A percentile compares a stretch with the other conserved stretches of the same genome.
phyloP scores from a whole-genome alignment of 352 stramenopile species.

The Phytophthora agathidicida region DNA sequence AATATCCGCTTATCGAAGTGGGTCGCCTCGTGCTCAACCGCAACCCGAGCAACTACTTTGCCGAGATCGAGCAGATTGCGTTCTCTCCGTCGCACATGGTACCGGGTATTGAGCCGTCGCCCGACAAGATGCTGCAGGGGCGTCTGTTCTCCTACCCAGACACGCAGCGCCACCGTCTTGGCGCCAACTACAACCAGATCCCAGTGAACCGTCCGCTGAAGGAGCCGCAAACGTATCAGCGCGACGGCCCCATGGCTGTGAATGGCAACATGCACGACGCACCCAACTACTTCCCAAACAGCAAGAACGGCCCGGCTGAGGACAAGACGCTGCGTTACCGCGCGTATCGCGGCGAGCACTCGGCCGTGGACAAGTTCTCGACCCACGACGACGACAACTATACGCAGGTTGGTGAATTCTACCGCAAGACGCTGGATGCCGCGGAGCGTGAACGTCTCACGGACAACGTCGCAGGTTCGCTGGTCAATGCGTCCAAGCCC shows the following conservation, averaged over 20 bases:
- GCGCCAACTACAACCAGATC: slow-evolving; percentile 91
- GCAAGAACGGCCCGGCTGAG: slow-evolving; percentile 58
- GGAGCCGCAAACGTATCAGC: slow-evolving; percentile 77
- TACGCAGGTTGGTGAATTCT: slow-evolving; percentile 84
- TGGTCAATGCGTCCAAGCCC: slow-evolving; percentile 77
- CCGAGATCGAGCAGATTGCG: slow-evolving; percentile 93
- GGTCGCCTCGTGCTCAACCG: slow-evolving; percentile 90
- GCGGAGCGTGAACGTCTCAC: slow-evolving; percentile 79
- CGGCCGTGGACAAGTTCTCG: slow-evolving; percentile 64
- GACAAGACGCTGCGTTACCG: slow-evolving; percentile 32
- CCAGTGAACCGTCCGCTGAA: slow-evolving; percentile 89
- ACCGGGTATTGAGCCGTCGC: slow-evolving; percentile 86
- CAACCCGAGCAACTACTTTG: slow-evolving; percentile 94
- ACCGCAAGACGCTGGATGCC: slow-evolving; percentile 77
- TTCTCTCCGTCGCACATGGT: slow-evolving; percentile 93
- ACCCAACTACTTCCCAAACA: slow-evolving; percentile 93
- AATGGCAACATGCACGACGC: slow-evolving; percentile 71
- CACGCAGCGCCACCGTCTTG: slow-evolving; percentile 88
- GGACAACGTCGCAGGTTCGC: slow-evolving; percentile 86
- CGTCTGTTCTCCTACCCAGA: slow-evolving; percentile 92
- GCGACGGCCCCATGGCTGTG: slow-evolving; percentile 82
- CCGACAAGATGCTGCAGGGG: slow-evolving; percentile 91
- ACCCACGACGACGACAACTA: slow-evolving; percentile 92
- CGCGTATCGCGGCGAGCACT: slow-evolving; percentile 43
- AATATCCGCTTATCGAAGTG: slow-evolving; percentile 89